Conservation (phyloP, 495 filamentous ascomycete genomes). For the Penicillium pancosmium region DNA sequence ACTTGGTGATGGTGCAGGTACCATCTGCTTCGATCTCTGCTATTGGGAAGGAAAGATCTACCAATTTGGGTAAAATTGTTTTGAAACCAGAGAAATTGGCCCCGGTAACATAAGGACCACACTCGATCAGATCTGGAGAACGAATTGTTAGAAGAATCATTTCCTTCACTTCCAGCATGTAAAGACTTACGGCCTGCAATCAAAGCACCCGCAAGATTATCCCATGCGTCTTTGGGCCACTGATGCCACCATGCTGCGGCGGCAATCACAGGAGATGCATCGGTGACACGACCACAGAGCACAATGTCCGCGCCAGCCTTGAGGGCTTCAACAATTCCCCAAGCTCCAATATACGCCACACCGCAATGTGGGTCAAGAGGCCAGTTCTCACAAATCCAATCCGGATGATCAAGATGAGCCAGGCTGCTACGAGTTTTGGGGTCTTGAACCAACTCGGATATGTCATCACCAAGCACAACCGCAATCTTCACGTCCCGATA, state of each 20-base stretch:
- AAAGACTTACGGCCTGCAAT: constrained; percentile 49
- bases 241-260: constrained; percentile 51
- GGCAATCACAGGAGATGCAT: constrained; percentile 56
- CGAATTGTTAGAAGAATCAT: background rate
- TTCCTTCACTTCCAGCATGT: constrained; percentile 1
- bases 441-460: constrained; percentile 13
- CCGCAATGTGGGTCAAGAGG: constrained; percentile 16
- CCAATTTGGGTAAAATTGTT: constrained; percentile 13
- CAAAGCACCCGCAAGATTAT: constrained; percentile 54
- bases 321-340: constrained; percentile 41
- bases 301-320: constrained; percentile 50
- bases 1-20: constrained; percentile 26
- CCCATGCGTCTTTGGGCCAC: constrained; percentile 45
- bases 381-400: constrained; percentile 15
- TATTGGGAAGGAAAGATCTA: constrained; percentile 43
- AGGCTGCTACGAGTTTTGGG: constrained; percentile 1
- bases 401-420: constrained; percentile 16
- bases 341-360: constrained; percentile 33
- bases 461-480: constrained; percentile 18
- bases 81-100: constrained; percentile 54
- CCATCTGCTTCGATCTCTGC: constrained; percentile 46
- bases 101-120: constrained; percentile 45
- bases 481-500: constrained; percentile 10
- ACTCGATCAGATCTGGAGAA: constrained; percentile 43
- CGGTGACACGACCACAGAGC: constrained; percentile 57